Conservation (phyloP, 1,284 basidiomycete species). For the Marasmius oreades region DNA sequence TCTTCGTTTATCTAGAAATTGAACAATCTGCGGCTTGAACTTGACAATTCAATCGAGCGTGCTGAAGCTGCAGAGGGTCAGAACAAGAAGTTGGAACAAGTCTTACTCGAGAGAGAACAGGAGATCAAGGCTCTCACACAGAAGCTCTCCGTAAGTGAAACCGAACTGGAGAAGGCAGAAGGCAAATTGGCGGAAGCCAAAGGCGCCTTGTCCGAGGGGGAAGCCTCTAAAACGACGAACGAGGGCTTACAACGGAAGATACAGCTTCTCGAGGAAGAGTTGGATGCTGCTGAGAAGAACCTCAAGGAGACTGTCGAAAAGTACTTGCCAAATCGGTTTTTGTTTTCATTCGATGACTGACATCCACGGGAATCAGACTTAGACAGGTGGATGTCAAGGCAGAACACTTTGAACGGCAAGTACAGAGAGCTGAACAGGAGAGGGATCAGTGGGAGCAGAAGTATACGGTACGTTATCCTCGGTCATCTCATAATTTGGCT, state of each 20-base stretch:
- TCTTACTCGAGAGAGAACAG: constrained; percentile 83
- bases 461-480: constrained; percentile 68
- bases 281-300: constrained; percentile 96
- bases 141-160: constrained; percentile 70
- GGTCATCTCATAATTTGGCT: constrained; percentile 6
- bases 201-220: constrained; percentile 66
- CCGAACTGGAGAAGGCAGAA: constrained; percentile 78
- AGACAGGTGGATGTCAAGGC: constrained; percentile 98
- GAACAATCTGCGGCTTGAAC: constrained; percentile 76
- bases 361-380: constrained; percentile 52
- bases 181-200: constrained; percentile 73
- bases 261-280: constrained; percentile 90
- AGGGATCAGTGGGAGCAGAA: constrained; percentile 94
- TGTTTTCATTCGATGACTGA: constrained; percentile 15
- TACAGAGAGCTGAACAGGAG: constrained; percentile 86
- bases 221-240: constrained; percentile 69
- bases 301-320: constrained; percentile 96
- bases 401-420: constrained; percentile 96
- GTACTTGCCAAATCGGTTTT: constrained; percentile 47
- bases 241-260: constrained; percentile 86
- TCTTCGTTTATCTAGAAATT: constrained; percentile 47
- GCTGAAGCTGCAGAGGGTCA: constrained; percentile 85
- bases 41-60: constrained; percentile 75
- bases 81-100: constrained; percentile 83
- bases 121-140: constrained; percentile 83